Evolutionary conservation across 306 rosid species (phyloP), one percentile per base, ranked within the genome.

Genomic region (Crataegus laevigata): DNA sequence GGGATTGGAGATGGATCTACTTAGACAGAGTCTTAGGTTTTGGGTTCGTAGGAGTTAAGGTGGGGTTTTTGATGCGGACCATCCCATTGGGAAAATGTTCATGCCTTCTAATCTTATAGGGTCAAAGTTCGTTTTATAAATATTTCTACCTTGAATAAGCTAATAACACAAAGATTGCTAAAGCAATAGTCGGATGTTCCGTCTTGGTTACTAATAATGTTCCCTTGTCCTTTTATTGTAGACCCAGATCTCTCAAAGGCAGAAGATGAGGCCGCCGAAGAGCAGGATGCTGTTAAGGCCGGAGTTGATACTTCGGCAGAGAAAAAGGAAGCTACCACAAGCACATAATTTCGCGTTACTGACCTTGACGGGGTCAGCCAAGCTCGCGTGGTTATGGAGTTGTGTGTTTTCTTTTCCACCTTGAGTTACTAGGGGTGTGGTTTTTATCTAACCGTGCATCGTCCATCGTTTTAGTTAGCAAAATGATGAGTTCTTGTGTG

Each of bases 311-410:
- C 87, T 25, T 58, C 90, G 0, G 85, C 78, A 57, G 94, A 79
- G 88, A 88, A 84, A 73, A 84, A 85, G 74, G 96, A 84, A 78
- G 86, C 90, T 72, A 79, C 88, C 17, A 67, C 88, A 9, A 89
- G 90, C 92, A 77, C 89, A 84, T 93, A 51, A 84, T 64, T 29
- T 50, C 15, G 71, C 75, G 34, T 51, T 68, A 43, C 24, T 32
- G 43, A 25, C 28, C 77, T 29, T 55, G 52, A 30, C 38, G 78
- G 61, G 28, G 68, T 81, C 69, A 74, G 78, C 63, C 81, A 34
- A 26, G 26, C 50, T 36, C 3, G 71, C 64, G 72, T 75, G 59
- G 81, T 77, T 70, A 68, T 68, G 54, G 85, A 75, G 75, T 29
- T 63, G 21, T 28, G 18, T 75, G 14, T 57, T 57, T 17, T 50